Evolutionary conservation across 805 yeast species (phyloP), one percentile per base, ranked within the genome.

Genomic region (Sugiyamaella lignohabitans): DNA sequence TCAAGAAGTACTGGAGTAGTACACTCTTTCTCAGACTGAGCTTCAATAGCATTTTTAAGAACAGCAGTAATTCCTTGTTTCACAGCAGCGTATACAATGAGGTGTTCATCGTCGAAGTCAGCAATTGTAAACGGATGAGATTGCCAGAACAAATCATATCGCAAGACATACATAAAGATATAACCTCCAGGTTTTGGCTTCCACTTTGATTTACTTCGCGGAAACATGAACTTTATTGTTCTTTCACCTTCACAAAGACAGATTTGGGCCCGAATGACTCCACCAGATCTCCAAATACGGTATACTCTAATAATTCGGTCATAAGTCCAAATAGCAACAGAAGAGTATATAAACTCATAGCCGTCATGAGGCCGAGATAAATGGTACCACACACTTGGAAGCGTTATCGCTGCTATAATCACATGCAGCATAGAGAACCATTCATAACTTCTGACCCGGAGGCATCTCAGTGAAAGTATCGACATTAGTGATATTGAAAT

Each of bases 101-200:
- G 21, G 16, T 47, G 29, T n/a, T 41, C 48, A 4, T 46, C 46
- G 17, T 39, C 42, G 5, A 41, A 24, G 19, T 49, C 44, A 32
- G 46, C 44, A 20, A 62, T 39, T 1, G 89, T 80, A 64, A 85
- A 83, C 3, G 91, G 91, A 61, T 84, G 88, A 3, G 83, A 76
- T 60, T 84, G 87, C 80, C 81, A 81, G 61, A 82, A 79, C 30
- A 71, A 63, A 2, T 64, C 57, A 11, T 74, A 70, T 40, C 74
- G 66, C 49, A 80, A 50, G 59, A 83, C 79, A 63, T 80, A 73
- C 32, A 84, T 63, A 56, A 69, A 83, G 1, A 72, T 77, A 59
- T 67, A 78, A 11, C 74, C 67, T 23, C 86, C 84, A 2, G 87
- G 81, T 47, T 58, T 63, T n/a, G 73, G 65, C 36, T 66, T 67